Percentiles rank a stretch among this genome's conserved stretches.
Conservation (phyloP, 2,329 filamentous ascomycete species). For the Trichoderma sp. region DNA sequence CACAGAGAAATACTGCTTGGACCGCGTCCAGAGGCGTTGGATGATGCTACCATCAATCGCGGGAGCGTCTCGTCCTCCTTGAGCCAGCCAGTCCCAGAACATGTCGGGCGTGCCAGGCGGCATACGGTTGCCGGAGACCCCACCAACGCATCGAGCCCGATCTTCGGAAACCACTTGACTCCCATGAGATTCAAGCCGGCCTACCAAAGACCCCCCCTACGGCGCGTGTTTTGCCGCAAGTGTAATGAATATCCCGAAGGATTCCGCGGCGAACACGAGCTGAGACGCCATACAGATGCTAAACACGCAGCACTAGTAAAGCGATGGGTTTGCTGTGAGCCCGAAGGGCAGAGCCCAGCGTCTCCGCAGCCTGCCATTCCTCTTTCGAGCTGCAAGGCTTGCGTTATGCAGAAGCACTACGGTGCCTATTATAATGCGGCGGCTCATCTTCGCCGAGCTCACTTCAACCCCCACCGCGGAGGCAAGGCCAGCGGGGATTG, state of each 20-base stretch:
- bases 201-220: slow-evolving; percentile 56
- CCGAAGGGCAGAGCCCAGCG: slow-evolving; percentile 35
- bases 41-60: slow-evolving; percentile 19
- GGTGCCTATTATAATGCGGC: slow-evolving; percentile 59
- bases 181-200: slow-evolving; percentile 37
- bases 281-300: slow-evolving; percentile 63
- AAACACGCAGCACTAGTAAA: slow-evolving; percentile 55
- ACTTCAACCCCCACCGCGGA: slow-evolving; percentile 54
- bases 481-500: slow-evolving; percentile 58
- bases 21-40: slow-evolving; percentile 13
- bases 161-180: slow-evolving; percentile 43
- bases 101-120: slow-evolving; percentile 31
- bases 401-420: slow-evolving; percentile 54
- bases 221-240: slow-evolving; percentile 71
- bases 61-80: background rate
- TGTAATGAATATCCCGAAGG: slow-evolving; percentile 82
- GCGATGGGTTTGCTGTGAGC: slow-evolving; percentile 55
- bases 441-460: slow-evolving; percentile 54
- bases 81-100: slow-evolving; percentile 16
- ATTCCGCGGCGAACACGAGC: slow-evolving; percentile 87
- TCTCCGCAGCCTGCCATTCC: slow-evolving; percentile 49
- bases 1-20: slow-evolving; percentile 7
- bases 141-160: slow-evolving; percentile 38
- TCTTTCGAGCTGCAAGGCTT: slow-evolving; percentile 55
- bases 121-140: slow-evolving; percentile 49